Evolutionary conservation across 2,329 filamentous ascomycete genomes (phyloP).

Genomic region (Fusarium sp.): DNA sequence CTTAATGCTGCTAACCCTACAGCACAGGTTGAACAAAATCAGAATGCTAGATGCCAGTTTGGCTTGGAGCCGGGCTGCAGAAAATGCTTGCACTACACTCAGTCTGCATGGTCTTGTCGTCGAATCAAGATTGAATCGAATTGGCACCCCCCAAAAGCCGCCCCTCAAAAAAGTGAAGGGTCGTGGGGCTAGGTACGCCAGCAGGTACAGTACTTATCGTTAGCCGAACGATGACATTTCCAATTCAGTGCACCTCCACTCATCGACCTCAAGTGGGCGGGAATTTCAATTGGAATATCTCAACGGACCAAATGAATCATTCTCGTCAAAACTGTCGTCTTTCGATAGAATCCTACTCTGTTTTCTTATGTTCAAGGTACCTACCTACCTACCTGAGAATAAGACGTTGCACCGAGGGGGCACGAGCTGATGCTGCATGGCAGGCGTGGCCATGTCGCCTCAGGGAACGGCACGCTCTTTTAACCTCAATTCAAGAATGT

Average conservation of each 20-base stretch:
- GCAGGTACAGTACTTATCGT: not conserved
- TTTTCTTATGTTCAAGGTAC: not conserved
- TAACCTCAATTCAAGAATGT: too few relatives aligned
- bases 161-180: conserved; percentile 40
- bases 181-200: conserved; percentile 40
- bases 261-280: not conserved
- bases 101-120: conserved; percentile 42
- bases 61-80: conserved; percentile 31
- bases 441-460: not conserved
- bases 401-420: conserved; percentile 3
- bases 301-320: not conserved
- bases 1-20: conserved; percentile 4
- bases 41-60: conserved; percentile 15
- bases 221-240: conserved; percentile 20
- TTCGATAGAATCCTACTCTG: not conserved
- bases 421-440: conserved; percentile 8
- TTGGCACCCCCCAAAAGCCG: conserved; percentile 41
- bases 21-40: conserved; percentile 15
- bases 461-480: too few relatives aligned
- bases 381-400: not conserved
- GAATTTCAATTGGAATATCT: not conserved
- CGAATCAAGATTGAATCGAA: conserved; percentile 49
- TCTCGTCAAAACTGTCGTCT: not conserved
- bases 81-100: conserved; percentile 31
- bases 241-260: conserved; percentile 20